Conservation (phyloP, 257 asterid genomes). For the Linaria vulgaris region DNA sequence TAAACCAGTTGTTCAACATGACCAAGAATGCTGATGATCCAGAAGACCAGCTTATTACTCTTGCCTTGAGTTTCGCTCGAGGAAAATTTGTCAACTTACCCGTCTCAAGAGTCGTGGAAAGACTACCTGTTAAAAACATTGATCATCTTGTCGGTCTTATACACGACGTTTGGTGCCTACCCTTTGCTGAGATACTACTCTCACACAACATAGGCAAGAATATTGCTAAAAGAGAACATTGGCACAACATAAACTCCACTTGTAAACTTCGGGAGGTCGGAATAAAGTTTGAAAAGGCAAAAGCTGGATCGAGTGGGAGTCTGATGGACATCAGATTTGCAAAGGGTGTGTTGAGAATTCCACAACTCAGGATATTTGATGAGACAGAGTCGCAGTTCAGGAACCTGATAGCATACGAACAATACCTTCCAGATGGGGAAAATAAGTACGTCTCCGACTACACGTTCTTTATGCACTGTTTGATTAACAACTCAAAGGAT, state of each 20-base stretch:
- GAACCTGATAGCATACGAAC: conserved; percentile 25
- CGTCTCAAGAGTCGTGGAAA: background rate
- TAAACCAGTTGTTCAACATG: conserved; percentile 21
- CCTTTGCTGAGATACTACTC: background rate
- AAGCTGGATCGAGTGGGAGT: background rate
- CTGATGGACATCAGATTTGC: conserved; percentile 7
- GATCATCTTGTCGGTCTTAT: conserved; percentile 21
- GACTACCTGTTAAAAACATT: background rate
- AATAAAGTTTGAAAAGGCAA: background rate
- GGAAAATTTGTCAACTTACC: background rate
- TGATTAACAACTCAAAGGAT: conserved; percentile 4
- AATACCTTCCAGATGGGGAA: conserved; percentile 12
- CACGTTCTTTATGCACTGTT: conserved; percentile 8
- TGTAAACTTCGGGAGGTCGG: conserved; percentile 3
- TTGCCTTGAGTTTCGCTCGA: background rate
- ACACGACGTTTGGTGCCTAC: conserved; percentile 9
- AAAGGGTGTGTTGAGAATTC: background rate
- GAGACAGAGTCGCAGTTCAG: conserved; percentile 20
- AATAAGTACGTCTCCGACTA: conserved; percentile 9
- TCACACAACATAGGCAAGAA: background rate
- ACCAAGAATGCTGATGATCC: background rate
- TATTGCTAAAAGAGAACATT: background rate
- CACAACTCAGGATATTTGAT: conserved; percentile 13
- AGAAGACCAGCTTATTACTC: background rate
- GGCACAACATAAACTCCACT: conserved; percentile 7